phyloP scores from a whole-genome alignment of 73 alveolate species.

The Paramecium primaurelia region DNA sequence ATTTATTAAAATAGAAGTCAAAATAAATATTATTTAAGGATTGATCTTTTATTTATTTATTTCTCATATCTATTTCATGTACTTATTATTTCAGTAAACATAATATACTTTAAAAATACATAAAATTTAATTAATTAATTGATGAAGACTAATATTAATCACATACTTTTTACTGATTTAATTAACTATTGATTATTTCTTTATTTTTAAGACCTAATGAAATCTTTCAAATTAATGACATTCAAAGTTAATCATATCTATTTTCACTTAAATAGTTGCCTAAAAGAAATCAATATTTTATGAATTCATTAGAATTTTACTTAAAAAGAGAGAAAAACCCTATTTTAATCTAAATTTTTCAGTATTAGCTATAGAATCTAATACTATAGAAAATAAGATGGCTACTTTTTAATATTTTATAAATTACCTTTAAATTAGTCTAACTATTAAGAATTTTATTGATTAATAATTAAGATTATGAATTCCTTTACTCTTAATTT shows the following conservation, averaged over 20 bases:
- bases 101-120: not conserved
- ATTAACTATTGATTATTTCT: not conserved
- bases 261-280: not conserved
- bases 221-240: not conserved
- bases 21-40: not conserved
- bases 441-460: not conserved
- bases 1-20: not conserved
- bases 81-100: not conserved
- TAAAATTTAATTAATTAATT: not conserved
- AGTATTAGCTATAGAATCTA: not conserved
- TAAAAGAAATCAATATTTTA: not conserved
- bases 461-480: not conserved
- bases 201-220: not conserved
- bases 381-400: not conserved
- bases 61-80: not conserved
- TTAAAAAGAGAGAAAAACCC: not conserved
- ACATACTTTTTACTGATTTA: not conserved
- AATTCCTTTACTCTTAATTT: not conserved
- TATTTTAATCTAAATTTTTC: not conserved
- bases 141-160: not conserved
- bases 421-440: not conserved
- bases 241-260: not conserved
- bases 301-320: not conserved
- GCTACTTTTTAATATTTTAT: not conserved
- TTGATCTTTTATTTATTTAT: not conserved